Base-by-base conservation (phyloP, 805 yeast genomes). In the Spathaspora hagerdaliae region DNA sequence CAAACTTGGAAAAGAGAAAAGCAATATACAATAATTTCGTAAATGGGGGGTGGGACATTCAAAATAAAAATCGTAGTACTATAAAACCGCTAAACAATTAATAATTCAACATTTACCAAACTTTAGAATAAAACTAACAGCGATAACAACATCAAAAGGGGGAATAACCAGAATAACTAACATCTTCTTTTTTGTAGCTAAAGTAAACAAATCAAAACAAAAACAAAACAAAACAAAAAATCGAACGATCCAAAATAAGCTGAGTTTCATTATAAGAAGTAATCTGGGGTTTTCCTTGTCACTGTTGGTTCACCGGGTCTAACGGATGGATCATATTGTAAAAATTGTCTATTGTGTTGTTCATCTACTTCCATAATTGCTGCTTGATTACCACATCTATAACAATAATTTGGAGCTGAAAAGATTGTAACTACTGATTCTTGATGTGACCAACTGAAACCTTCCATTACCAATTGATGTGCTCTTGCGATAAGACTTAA, bases 281-380 rank as follows among this genome's bases (percentile, higher is more conserved):
- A 92, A 69, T 92, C 98, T 11, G 99, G 98, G 8, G 97, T 91
- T 66, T 92, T 90, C 68, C 98, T 82, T 38, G 96, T 87, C 35
- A 91, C 98, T 8, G 96, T 87, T 47, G 99, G 98, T 73, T 92
- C 99, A 48, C 97, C 97, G 11, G 97, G 96, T 71, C 99, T 83
- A 49, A 94, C 90, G 44, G 91, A 83, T 41, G 98, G 98, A 64
- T 92, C 98, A 67, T 92, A 92, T 69, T 92, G 97, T 68, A 92
- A 73, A 65, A 90, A 89, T 64, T 84, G 95, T 78, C 87, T 84
- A 65, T 87, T 83, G 67, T 88, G 92, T 63, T 83, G 85, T 67
- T 91, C 97, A 65, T 91, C 97, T 50, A 91, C 96, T 71, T 91
- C 97, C 97, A 91, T 91, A 56, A 91, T 88, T 34, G 97, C 97